phyloP scores from a whole-genome alignment of 2,329 filamentous ascomycete species.

The Epichloe coenophiala region DNA sequence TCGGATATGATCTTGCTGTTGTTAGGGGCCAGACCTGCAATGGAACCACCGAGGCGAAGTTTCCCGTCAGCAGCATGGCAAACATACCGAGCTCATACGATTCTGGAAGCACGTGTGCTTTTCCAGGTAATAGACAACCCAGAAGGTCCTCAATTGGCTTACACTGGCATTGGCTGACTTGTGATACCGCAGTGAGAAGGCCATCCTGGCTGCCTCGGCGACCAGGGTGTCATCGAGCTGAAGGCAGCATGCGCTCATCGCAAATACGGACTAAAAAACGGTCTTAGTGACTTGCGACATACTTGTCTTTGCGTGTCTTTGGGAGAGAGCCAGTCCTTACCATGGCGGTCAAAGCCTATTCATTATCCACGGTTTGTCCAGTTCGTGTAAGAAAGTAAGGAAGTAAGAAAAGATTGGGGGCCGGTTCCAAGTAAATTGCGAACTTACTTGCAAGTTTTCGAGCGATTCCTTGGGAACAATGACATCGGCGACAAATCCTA shows the following conservation, averaged over 20 bases:
- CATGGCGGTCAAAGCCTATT: constrained; percentile 4
- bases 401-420: too few relatives aligned
- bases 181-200: constrained; percentile 17
- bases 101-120: constrained; percentile 20
- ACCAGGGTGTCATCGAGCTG: constrained; percentile 19
- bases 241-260: constrained; percentile 19
- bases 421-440: too few relatives aligned
- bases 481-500: constrained; percentile 10
- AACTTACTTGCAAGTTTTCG: constrained; percentile 2
- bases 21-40: background rate
- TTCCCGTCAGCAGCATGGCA: background rate
- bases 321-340: background rate
- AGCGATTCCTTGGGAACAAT: constrained; percentile 1
- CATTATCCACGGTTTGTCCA: background rate
- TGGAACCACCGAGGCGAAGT: background rate
- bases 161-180: constrained; percentile 9
- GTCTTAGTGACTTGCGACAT: background rate
- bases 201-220: constrained; percentile 22
- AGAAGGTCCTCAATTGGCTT: constrained; percentile 18
- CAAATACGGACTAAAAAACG: constrained; percentile 19
- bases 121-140: constrained; percentile 27
- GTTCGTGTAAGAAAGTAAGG: too few relatives aligned
- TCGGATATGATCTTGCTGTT: constrained; percentile 19
- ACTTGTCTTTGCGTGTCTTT: too few relatives aligned
- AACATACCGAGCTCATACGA: constrained; percentile 18